Conservation (phyloP, 345 rosid species). For the Sonneratia caseolaris region DNA sequence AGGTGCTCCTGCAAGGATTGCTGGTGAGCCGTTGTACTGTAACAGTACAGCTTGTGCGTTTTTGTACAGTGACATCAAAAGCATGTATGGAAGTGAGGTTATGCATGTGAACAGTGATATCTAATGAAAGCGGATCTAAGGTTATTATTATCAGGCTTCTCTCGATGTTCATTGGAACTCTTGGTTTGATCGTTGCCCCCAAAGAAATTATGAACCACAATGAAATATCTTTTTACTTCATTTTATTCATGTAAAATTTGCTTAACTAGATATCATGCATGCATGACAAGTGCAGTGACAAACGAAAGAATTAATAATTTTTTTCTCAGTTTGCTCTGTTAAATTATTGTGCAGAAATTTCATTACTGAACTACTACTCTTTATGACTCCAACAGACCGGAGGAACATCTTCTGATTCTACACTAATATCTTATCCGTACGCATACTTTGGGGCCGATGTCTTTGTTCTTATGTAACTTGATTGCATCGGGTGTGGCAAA, state of each 20-base stretch:
- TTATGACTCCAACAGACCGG: neutral
- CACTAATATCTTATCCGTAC: neutral
- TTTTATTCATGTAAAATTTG: too few species aligned
- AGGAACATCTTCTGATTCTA: neutral
- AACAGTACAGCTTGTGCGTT: neutral
- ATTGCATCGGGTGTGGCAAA: neutral
- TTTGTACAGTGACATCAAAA: too few species aligned
- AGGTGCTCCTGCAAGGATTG: conserved; percentile 66
- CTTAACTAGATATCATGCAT: too few species aligned
- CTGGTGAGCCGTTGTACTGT: conserved; percentile 29
- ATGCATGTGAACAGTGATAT: neutral
- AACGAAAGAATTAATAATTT: neutral
- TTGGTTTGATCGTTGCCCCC: neutral
- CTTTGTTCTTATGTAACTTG: neutral
- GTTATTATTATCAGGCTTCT: too few species aligned
- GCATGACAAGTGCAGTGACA: too few species aligned
- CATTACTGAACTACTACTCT: neutral
- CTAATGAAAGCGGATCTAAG: neutral
- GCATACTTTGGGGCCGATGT: neutral
- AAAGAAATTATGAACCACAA: too few species aligned
- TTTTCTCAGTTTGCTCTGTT: neutral
- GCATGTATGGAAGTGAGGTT: neutral
- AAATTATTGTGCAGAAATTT: too few species aligned
- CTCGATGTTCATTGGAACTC: too few species aligned
- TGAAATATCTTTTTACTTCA: too few species aligned